Base-by-base conservation (phyloP, 2,329 filamentous ascomycete species). In the Aspergillus melleus region DNA sequence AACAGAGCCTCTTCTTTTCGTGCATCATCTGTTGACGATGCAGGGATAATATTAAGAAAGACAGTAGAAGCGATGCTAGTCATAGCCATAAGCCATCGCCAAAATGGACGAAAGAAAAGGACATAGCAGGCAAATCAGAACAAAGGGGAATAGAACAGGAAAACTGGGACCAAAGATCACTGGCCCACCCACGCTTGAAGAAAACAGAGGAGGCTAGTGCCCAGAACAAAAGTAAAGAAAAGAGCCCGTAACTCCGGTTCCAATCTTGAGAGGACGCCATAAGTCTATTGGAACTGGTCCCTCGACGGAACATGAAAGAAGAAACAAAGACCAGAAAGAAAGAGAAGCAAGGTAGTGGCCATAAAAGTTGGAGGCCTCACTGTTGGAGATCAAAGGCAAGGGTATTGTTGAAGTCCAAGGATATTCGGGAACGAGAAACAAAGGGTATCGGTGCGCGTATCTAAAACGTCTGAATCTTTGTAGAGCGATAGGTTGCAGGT, bases 231-330 rank as follows among this genome's bases (percentile, higher is more conserved):
- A 14, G 14, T 39, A 16, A 42, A 42, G 57, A 63, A 55, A 63
- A 64, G 51, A 39, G 50, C 36, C 63, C 61, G 49, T 49, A 66
- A 68, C 64, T 65, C 64, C 64, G 52, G 54, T 55, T 61, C 63
- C 64, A 58, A 59, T 53, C 65, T 56, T 61, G 61, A 54, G 58
- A 57, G 57, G 19, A 61, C 60, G 66, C 66, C 66, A 54, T 68
- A 63, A 61, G 65, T 68, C 66, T 68, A 52, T 62, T 56, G 61
- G 61, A 60, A 64, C 61, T 55, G 59, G 55, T 60, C 50, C 49
- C 52, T 36, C 22, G 49, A 51, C 19, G 54, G 29, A 42, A 61
- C 46, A 53, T 47, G 16, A 54, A 46, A 54, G 32, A 57, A 42
- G 39, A 49, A 46, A 57, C 54, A 50, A 57, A 57, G 26, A 42